A percentile compares a stretch with the other conserved stretches of the same genome.
Conservation (phyloP, 2,329 filamentous ascomycete genomes). For the Aureobasidium sp. region DNA sequence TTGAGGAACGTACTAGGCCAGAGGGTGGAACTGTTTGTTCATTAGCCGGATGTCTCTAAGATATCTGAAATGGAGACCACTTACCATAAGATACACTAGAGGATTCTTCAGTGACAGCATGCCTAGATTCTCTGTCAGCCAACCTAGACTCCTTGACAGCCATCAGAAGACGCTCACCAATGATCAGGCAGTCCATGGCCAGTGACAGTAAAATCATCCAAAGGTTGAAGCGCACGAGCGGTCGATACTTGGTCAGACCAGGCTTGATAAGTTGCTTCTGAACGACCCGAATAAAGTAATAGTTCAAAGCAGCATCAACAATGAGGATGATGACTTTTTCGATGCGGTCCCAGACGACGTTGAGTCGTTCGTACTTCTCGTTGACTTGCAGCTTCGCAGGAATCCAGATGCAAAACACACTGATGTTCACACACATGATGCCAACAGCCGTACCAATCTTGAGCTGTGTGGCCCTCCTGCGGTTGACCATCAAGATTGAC, state of each 20-base stretch:
- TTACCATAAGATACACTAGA: conserved; percentile 32
- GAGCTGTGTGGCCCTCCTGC: conserved; percentile 26
- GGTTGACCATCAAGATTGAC: conserved; percentile 25
- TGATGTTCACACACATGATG: conserved; percentile 31
- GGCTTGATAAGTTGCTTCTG: conserved; percentile 43
- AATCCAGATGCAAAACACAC: conserved; percentile 22
- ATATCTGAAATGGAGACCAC: not conserved
- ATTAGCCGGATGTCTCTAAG: conserved; percentile 42
- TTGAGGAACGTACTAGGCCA: not conserved
- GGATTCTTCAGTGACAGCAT: conserved; percentile 42
- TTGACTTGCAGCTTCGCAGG: conserved; percentile 32
- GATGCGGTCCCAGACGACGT: conserved; percentile 34
- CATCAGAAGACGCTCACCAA: conserved; percentile 25
- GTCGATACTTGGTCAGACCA: conserved; percentile 45
- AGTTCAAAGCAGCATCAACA: conserved; percentile 33
- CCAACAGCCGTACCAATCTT: conserved; percentile 31
- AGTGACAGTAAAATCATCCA: conserved; percentile 46
- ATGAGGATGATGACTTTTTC: conserved; percentile 34
- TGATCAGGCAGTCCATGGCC: conserved; percentile 44
- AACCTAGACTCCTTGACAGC: not conserved
- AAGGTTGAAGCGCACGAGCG: conserved; percentile 45
- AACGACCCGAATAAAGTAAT: conserved; percentile 37
- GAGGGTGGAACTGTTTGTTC: conserved; percentile 38
- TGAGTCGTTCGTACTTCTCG: conserved; percentile 28
- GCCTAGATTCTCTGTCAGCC: not conserved